phyloP scores from a whole-genome alignment of 140 eudicot genomes.

The Anethum foeniculum region DNA sequence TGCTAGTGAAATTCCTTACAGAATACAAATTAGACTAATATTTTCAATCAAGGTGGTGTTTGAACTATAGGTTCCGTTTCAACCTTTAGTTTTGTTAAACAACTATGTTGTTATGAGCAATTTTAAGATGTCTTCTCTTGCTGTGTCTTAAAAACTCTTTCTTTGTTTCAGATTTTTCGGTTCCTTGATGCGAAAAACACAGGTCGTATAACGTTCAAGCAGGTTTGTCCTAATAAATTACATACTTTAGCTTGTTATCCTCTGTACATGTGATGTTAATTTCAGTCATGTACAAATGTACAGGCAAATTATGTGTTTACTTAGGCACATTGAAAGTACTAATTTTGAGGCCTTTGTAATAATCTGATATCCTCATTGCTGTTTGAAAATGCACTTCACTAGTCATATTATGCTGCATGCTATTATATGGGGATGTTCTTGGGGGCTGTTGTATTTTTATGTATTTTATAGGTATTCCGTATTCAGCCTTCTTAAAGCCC shows the following conservation, averaged over 20 bases:
- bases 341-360: background rate
- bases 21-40: background rate
- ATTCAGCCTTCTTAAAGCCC: background rate
- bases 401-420: background rate
- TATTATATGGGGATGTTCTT: background rate
- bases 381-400: background rate
- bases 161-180: slow-evolving; percentile 60
- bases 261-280: background rate
- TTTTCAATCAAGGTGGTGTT: background rate
- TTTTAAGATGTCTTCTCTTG: slow-evolving; percentile 1
- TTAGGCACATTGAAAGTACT: background rate
- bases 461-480: background rate
- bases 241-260: background rate
- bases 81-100: background rate
- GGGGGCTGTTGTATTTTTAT: background rate
- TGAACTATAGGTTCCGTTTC: slow-evolving; percentile 5
- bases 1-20: background rate
- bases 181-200: slow-evolving; percentile 65
- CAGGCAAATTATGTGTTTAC: background rate
- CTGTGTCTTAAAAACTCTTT: slow-evolving; percentile 9
- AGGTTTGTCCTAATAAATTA: slow-evolving; percentile 31
- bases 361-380: background rate
- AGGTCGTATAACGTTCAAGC: slow-evolving; percentile 63
- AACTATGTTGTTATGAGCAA: background rate
- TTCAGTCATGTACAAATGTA: background rate